Conservation (phyloP, 2,329 filamentous ascomycete genomes). For the Orbilia blumenaviensis region DNA sequence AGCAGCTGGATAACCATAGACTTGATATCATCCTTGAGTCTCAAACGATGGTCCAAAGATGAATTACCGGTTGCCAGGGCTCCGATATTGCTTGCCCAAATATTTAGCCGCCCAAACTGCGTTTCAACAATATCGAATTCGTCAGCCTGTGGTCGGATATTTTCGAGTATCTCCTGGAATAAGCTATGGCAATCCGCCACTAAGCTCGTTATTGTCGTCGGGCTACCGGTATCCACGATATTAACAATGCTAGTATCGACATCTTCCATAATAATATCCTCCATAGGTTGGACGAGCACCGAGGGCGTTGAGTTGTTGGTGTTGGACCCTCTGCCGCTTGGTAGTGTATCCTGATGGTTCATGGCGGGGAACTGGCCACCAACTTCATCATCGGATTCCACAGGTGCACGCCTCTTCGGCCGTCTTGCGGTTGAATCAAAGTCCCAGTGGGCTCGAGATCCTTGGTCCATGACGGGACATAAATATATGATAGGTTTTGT, state of each 20-base stretch:
- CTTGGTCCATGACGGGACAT: too few relatives aligned
- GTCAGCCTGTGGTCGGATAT: background rate
- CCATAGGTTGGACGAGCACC: background rate
- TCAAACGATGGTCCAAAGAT: slow-evolving; percentile 16
- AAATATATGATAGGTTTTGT: too few relatives aligned
- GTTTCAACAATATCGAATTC: slow-evolving; percentile 1
- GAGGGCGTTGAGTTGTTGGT: background rate
- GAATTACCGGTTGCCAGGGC: background rate
- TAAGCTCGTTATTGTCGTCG: background rate
- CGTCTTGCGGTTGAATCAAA: too few relatives aligned
- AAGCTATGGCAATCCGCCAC: background rate
- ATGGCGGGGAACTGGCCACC: too few relatives aligned
- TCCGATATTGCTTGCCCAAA: slow-evolving; percentile 26
- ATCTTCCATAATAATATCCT: background rate
- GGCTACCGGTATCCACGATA: background rate
- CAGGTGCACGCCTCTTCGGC: too few relatives aligned
- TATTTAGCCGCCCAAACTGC: slow-evolving; percentile 13
- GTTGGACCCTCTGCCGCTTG: background rate
- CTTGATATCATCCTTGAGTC: slow-evolving; percentile 2
- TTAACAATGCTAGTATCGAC: too few relatives aligned
- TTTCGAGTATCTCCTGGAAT: background rate
- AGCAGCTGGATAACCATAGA: background rate
- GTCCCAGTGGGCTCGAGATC: too few relatives aligned
- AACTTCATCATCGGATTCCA: too few relatives aligned
- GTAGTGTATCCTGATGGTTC: background rate